These are phyloP conservation scores for Asterionellopsis glacialis DNA, from an alignment of 108 stramenopile genomes.

Conservation along the genomic window DNA sequence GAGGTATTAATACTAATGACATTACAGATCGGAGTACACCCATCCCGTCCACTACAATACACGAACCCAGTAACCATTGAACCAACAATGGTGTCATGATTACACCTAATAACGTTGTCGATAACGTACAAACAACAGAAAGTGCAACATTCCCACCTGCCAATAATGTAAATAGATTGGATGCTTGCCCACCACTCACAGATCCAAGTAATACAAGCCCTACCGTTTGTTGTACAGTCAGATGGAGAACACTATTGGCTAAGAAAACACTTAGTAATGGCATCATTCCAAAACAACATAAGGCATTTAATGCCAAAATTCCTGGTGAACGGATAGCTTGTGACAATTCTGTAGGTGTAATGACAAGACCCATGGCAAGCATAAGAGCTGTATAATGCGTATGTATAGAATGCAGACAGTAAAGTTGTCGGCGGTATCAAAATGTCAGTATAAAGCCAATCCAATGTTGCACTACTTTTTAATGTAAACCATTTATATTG, in stretches of 20 bases:
- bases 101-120: conserved; percentile 29
- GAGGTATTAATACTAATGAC: conserved; percentile 24
- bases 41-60: conserved; percentile 11
- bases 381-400: conserved; percentile 13
- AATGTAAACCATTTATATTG: too few relatives aligned
- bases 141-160: conserved; percentile 38
- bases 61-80: conserved; percentile 7
- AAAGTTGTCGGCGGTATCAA: too few relatives aligned
- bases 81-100: conserved; percentile 21
- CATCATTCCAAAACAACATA: conserved; percentile 27
- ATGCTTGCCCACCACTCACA: conserved; percentile 39
- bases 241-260: not conserved
- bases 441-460: too few relatives aligned
- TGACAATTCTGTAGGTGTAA: conserved; percentile 19
- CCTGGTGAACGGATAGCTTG: conserved; percentile 3
- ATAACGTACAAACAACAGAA: conserved; percentile 25
- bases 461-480: too few relatives aligned
- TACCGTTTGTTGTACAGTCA: not conserved
- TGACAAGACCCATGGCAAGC: conserved; percentile 29
- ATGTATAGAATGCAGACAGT: too few relatives aligned
- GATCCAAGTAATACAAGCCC: conserved; percentile 24
- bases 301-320: conserved; percentile 14
- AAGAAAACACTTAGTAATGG: conserved; percentile 16
- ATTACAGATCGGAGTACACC: conserved; percentile 20
- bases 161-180: conserved; percentile 29